A percentile compares a stretch with the other conserved stretches of the same genome.
Conservation (phyloP, 139 green algal genomes). For the Pycnococcus provasolii region DNA sequence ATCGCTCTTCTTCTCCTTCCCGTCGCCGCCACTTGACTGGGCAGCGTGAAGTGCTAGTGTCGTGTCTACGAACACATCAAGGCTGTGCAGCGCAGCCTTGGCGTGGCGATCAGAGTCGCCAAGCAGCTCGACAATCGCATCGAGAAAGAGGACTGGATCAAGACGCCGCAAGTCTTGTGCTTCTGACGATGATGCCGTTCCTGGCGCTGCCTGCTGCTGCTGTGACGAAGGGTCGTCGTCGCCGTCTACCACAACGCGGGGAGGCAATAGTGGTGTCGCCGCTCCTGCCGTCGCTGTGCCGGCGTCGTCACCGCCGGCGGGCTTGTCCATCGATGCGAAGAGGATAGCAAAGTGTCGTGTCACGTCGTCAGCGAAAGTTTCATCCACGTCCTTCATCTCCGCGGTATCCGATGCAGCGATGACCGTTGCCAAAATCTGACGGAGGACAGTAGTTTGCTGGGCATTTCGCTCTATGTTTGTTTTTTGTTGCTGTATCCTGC, state of each 20-base stretch:
- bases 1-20: not conserved
- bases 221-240: no score
- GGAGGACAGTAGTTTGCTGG: no score
- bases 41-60: conserved; percentile 30
- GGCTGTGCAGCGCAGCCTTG: conserved; percentile 44
- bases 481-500: no score
- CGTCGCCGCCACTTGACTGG: not conserved
- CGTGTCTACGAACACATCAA: conserved; percentile 64
- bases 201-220: not conserved
- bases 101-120: conserved; percentile 27
- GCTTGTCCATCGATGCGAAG: conserved; percentile 37
- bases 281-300: not conserved
- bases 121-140: conserved; percentile 70
- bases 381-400: conserved; percentile 41
- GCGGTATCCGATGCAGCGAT: conserved; percentile 44
- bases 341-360: conserved; percentile 85
- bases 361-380: conserved; percentile 53
- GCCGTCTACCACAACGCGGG: no score
- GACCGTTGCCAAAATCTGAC: conserved; percentile 35
- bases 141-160: conserved; percentile 69
- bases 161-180: conserved; percentile 27
- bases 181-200: not conserved
- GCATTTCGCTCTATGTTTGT: no score
- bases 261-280: no score
- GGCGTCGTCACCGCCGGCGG: not conserved